These are phyloP conservation scores for Candida maesae DNA, from an alignment of 805 yeast species.

Conservation along the genomic window DNA sequence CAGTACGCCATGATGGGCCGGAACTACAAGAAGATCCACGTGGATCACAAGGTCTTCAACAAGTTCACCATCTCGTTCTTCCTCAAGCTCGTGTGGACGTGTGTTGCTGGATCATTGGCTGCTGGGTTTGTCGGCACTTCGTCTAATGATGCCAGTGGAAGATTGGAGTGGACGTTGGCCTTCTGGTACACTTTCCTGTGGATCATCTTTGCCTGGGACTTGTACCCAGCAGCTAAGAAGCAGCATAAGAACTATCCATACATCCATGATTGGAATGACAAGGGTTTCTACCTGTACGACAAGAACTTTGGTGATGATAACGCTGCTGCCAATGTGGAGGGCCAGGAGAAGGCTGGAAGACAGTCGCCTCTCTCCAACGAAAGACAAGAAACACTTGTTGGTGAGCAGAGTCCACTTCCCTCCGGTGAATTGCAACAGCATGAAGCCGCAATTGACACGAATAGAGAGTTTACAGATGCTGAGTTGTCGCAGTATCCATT, in stretches of 20 bases:
- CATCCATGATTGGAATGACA: constrained; percentile 23
- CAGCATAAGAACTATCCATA: constrained; percentile 22
- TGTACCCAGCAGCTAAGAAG: constrained; percentile 55
- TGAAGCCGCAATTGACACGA: neutral
- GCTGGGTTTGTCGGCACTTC: constrained; percentile 55
- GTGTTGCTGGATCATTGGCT: constrained; percentile 63
- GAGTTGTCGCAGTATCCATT: constrained; percentile 24
- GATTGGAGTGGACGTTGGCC: constrained; percentile 83
- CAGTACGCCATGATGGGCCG: constrained; percentile 46
- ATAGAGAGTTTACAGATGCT: constrained; percentile 23
- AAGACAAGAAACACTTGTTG: constrained; percentile 8
- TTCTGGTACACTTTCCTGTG: constrained; percentile 77
- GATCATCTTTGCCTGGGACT: constrained; percentile 61
- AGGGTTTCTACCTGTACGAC: constrained; percentile 25
- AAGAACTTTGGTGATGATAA: constrained; percentile 15
- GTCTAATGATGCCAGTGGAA: constrained; percentile 30
- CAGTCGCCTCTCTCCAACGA: constrained; percentile 1
- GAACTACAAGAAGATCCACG: constrained; percentile 38
- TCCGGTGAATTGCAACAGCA: neutral
- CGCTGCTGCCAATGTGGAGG: too few relatives aligned
- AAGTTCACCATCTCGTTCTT: constrained; percentile 45
- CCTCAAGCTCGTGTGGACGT: constrained; percentile 61
- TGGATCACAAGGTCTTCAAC: constrained; percentile 33
- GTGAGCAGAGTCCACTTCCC: neutral
- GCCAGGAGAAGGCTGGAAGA: neutral